These are phyloP conservation scores for Purpureocillium takamizusanense DNA, from an alignment of 2,329 filamentous ascomycete genomes.

Conservation along the genomic window DNA sequence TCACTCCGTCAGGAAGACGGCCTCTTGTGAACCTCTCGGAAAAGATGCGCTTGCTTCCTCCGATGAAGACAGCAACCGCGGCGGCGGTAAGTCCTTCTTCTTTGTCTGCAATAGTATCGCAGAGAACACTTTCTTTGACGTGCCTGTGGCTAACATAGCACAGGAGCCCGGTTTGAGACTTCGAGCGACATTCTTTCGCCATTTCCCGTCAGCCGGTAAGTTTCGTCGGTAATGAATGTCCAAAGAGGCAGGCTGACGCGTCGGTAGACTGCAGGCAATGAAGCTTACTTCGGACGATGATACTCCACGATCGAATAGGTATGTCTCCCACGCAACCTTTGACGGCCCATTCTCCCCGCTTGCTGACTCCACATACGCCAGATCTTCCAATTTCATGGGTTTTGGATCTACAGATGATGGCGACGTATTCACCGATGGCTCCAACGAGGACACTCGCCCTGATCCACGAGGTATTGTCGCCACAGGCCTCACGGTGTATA, in stretches of 20 bases:
- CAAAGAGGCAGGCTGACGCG: background rate
- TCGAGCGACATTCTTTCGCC: slow-evolving; percentile 1
- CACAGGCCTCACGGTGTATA: background rate
- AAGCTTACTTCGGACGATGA: slow-evolving; percentile 6
- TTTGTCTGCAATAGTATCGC: too few species aligned
- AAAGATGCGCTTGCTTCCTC: slow-evolving; percentile 3
- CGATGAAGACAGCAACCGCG: slow-evolving; percentile 1
- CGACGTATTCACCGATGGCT: slow-evolving; percentile 10
- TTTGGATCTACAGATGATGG: slow-evolving; percentile 10
- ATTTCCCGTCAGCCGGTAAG: background rate
- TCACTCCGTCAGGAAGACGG: slow-evolving; percentile 6
- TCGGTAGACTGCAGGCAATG: slow-evolving; percentile 2
- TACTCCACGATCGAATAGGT: slow-evolving; percentile 5
- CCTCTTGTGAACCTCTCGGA: slow-evolving; percentile 9
- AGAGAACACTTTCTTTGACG: too few species aligned
- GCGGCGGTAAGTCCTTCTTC: background rate
- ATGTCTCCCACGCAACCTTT: background rate
- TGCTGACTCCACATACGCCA: background rate
- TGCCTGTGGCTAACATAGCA: background rate
- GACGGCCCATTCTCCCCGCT: too few species aligned
- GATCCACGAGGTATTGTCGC: background rate
- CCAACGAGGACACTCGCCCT: background rate
- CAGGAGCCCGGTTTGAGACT: background rate
- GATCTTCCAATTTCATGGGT: slow-evolving; percentile 5
- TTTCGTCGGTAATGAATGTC: background rate